These are phyloP conservation scores for Monarda citriodora DNA, from an alignment of 305 asterid species.

Conservation along the genomic window DNA sequence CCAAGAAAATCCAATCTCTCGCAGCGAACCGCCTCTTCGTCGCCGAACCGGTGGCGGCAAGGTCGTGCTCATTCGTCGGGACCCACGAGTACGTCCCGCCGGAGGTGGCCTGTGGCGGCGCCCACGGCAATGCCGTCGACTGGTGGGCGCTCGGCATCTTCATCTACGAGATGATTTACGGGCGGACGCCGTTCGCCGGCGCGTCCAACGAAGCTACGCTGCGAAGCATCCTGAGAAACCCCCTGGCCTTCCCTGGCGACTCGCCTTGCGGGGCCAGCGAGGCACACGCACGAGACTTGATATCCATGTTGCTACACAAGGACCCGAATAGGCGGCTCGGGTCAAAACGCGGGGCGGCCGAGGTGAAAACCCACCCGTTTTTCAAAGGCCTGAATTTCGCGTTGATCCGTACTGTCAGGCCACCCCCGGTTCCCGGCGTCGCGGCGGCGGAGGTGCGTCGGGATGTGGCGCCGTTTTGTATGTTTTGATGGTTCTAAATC, in stretches of 20 bases:
- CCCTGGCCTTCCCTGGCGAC: constrained; percentile 51
- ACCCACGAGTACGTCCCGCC: constrained; percentile 97
- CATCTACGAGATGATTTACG: constrained; percentile 86
- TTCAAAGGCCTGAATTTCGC: constrained; percentile 84
- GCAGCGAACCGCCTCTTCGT: constrained; percentile 71
- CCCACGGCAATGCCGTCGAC: constrained; percentile 94
- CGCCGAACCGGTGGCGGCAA: constrained; percentile 87
- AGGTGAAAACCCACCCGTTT: constrained; percentile 81
- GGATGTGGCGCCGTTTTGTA: constrained; percentile 35
- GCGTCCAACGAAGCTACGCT: constrained; percentile 51
- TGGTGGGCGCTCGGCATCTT: constrained; percentile 98
- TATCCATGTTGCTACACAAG: constrained; percentile 56
- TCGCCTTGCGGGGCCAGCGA: constrained; percentile 43
- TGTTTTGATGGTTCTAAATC: constrained; percentile 29
- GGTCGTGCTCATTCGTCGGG: constrained; percentile 89
- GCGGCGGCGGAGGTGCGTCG: constrained; percentile 19
- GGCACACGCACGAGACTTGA: constrained; percentile 61
- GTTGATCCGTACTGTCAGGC: constrained; percentile 56
- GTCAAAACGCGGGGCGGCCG: constrained; percentile 87
- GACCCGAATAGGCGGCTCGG: constrained; percentile 81
- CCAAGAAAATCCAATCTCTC: constrained; percentile 55
- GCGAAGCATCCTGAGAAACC: constrained; percentile 45
- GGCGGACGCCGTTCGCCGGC: constrained; percentile 81
- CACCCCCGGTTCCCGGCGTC: constrained; percentile 52
- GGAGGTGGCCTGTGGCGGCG: constrained; percentile 79